A percentile compares a stretch with the other conserved stretches of the same genome.
Evolutionary conservation across 208 protist species (phyloP).

Genomic region (Blastocrithidia nonstop): DNA sequence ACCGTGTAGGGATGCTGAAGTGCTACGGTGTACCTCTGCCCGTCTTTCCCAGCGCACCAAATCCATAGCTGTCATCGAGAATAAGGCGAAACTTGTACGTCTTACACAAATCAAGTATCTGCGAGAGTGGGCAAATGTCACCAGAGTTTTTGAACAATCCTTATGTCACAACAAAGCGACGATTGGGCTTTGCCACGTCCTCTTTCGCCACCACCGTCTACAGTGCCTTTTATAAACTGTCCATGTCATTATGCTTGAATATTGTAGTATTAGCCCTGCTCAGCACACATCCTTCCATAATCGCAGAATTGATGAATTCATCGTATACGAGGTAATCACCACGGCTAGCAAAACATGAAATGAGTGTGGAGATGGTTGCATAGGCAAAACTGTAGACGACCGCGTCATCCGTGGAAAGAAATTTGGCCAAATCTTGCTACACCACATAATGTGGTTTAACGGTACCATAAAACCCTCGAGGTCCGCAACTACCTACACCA

Average conservation of each 20-base stretch:
- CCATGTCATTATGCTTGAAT: constrained; percentile 94
- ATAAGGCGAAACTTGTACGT: constrained; percentile 92
- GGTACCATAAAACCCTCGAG: constrained; percentile 95
- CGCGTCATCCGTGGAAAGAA: constrained; percentile 74
- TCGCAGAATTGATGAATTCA: constrained; percentile 53
- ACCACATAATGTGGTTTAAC: constrained; percentile 92
- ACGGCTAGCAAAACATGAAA: constrained; percentile 87
- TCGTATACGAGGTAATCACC: constrained; percentile 91
- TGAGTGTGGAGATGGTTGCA: constrained; percentile 89
- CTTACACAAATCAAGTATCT: constrained; percentile 86
- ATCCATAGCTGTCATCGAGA: constrained; percentile 92
- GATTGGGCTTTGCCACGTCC: constrained; percentile 36
- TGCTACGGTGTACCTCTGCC: constrained; percentile 91
- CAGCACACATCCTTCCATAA: constrained; percentile 81
- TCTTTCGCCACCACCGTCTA: constrained; percentile 56
- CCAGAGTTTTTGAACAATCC: constrained; percentile 89
- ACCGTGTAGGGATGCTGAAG: constrained; percentile 61
- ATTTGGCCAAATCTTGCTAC: constrained; percentile 82
- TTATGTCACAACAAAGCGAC: constrained; percentile 91
- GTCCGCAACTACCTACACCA: constrained; percentile 95
- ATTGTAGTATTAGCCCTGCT: constrained; percentile 70
- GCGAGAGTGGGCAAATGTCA: constrained; percentile 70
- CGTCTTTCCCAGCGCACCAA: constrained; percentile 89
- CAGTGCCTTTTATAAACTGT: constrained; percentile 77
- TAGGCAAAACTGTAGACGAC: constrained; percentile 94